phyloP scores from a whole-genome alignment of 129 eudicot species.

The Tanacetum coccineum region DNA sequence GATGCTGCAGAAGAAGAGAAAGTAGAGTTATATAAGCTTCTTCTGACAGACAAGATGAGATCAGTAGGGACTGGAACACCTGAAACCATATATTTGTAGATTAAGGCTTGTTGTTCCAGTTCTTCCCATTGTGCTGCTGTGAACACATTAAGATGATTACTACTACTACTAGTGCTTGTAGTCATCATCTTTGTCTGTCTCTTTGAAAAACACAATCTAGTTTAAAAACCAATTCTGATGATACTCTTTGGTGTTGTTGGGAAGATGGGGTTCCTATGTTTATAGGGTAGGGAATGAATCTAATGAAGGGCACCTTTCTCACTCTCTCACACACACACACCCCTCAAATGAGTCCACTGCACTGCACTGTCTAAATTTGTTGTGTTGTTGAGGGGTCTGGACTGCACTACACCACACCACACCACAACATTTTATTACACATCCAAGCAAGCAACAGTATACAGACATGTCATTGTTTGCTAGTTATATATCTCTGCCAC shows the following conservation, averaged over 20 bases:
- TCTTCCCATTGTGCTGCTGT: slow-evolving; percentile 53
- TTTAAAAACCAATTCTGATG: not conserved
- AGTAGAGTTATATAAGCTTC: slow-evolving; percentile 27
- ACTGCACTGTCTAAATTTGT: slow-evolving; percentile 32
- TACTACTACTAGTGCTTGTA: slow-evolving; percentile 8
- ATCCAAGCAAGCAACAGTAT: slow-evolving; percentile 10
- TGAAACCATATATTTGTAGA: slow-evolving; percentile 54
- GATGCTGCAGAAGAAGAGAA: slow-evolving; percentile 21
- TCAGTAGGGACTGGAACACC: slow-evolving; percentile 52
- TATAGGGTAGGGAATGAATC: slow-evolving; percentile 28
- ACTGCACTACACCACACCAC: slow-evolving; percentile 11
- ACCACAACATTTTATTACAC: too few species aligned
- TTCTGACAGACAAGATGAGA: slow-evolving; percentile 41
- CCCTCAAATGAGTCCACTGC: slow-evolving; percentile 27
- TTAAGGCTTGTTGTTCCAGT: slow-evolving; percentile 53
- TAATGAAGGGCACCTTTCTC: slow-evolving; percentile 1
- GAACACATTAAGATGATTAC: slow-evolving; percentile 26
- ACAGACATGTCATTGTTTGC: slow-evolving; percentile 30
- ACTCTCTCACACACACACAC: not conserved
- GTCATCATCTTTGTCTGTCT: slow-evolving; percentile 27
- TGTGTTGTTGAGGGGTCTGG: slow-evolving; percentile 35
- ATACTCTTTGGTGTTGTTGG: slow-evolving; percentile 9
- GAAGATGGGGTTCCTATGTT: slow-evolving; percentile 30
- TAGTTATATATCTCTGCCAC: slow-evolving; percentile 34
- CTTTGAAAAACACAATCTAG: slow-evolving; percentile 6